Evolutionary conservation across 352 stramenopile species (phyloP), one percentile per base, ranked within the genome.

Genomic region (Phytophthora colocasiae): DNA sequence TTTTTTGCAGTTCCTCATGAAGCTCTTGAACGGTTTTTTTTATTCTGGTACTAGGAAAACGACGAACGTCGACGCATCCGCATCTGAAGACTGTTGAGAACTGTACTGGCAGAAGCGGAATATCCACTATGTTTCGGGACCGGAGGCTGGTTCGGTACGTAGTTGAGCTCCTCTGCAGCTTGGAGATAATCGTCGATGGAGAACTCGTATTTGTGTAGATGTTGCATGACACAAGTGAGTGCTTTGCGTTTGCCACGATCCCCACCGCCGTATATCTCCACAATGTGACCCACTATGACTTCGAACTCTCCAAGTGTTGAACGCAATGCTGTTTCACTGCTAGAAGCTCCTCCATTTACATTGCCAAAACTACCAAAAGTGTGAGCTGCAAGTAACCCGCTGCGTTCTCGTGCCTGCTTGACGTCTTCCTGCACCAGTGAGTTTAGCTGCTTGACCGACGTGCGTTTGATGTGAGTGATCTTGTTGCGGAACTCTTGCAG

Each of bases 131-230:
- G 19, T 46, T 70, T 71, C 9, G 57, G 22, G 26, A 39, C 11
- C 12, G 39, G 0, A 14, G 53, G 36, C 27, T 70, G 63, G 2
- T 10, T 22, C n/a, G 44, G 39, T 19, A 41, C 58, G 32, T 65
- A 70, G 27, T 73, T 75, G 15, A 87, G 69, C 34, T 90, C 84
- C 49, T 91, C 84, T 10, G 84, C 82, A 1, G 81, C 80, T 5
- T 80, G 52, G 12, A 92, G 49, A 32, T 89, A 91, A 48, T 92
- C 84, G 55, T 91, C 80, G 26, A 91, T 70, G 31, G 84, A 92
- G 58, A 95, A 95, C 57, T 95, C 81, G 63, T 87, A 95, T 62
- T 93, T 95, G 63, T 83, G 82, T 51, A 95, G 49, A 44, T 92
- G 76, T 72, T 91, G 83, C 62, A 95, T 87, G 17, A 94, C 80